Conservation (phyloP, 1,284 basidiomycete genomes). For the Leccinum subrobustum region DNA sequence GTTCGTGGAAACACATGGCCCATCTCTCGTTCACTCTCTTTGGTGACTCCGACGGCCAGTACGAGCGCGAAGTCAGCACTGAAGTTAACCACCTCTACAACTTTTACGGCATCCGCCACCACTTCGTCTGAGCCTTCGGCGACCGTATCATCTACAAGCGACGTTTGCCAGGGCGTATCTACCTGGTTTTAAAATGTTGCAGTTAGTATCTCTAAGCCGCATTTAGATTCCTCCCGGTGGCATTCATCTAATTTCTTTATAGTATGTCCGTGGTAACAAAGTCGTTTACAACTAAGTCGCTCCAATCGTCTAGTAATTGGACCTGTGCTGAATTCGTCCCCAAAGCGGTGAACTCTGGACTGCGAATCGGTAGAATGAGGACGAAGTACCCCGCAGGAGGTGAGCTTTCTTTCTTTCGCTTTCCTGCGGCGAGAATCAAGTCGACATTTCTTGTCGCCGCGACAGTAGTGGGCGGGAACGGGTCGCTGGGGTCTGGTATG, state of each 20-base stretch:
- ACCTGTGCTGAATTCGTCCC: background rate
- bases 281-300: background rate
- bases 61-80: background rate
- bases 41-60: background rate
- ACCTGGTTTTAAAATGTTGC: background rate
- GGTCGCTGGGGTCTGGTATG: background rate
- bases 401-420: background rate
- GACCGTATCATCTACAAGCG: background rate
- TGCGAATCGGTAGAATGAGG: background rate
- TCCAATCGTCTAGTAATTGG: background rate
- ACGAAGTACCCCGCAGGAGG: background rate
- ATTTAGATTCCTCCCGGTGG: background rate
- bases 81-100: background rate
- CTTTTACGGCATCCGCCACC: background rate
- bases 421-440: background rate
- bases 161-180: background rate
- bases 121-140: background rate
- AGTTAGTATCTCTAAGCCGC: background rate
- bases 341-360: background rate
- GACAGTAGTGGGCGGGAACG: background rate
- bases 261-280: background rate
- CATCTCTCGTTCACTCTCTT: background rate
- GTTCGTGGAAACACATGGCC: background rate
- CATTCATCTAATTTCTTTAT: background rate
- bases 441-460: background rate